A percentile compares a stretch with the other conserved stretches of the same genome.
These are phyloP conservation scores for Spergularia bocconei DNA, from an alignment of 148 eudicot species.

Conservation along the genomic window DNA sequence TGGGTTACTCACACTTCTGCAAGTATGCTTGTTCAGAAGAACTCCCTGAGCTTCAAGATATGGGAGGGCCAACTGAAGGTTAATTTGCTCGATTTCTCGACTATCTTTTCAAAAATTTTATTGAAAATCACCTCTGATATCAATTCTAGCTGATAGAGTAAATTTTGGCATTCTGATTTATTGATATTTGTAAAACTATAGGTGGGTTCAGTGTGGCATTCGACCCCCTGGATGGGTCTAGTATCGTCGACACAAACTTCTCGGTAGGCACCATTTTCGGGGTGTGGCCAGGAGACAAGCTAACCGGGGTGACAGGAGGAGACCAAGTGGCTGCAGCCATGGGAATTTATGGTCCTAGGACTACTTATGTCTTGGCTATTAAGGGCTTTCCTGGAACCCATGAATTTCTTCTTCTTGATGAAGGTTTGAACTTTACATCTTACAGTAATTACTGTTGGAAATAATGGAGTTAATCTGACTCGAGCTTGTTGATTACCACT, in stretches of 20 bases:
- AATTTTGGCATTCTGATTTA: background rate
- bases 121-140: no score
- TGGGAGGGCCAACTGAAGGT: conserved; percentile 97
- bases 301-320: conserved; percentile 88
- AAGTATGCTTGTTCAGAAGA: conserved; percentile 99
- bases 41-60: conserved; percentile 95
- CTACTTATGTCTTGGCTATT: conserved; percentile 92
- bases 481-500: no score
- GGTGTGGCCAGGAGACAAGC: conserved; percentile 98
- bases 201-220: conserved; percentile 99
- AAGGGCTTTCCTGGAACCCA: conserved; percentile 90
- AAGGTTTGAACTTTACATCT: conserved; percentile 44
- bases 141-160: background rate
- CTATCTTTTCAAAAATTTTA: background rate
- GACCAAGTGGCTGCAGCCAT: conserved; percentile 99
- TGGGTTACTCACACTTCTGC: conserved; percentile 89
- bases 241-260: conserved; percentile 98
- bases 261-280: conserved; percentile 98
- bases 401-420: conserved; percentile 97
- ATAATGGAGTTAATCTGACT: no score
- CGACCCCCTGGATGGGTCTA: conserved; percentile 98
- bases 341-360: conserved; percentile 97
- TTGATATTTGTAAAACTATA: conserved; percentile 10
- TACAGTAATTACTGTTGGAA: background rate
- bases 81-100: background rate